Evolutionary conservation across 2,329 filamentous ascomycete genomes (phyloP), one percentile per base, ranked within the genome.

Genomic region (Rugonectria rugulosa): DNA sequence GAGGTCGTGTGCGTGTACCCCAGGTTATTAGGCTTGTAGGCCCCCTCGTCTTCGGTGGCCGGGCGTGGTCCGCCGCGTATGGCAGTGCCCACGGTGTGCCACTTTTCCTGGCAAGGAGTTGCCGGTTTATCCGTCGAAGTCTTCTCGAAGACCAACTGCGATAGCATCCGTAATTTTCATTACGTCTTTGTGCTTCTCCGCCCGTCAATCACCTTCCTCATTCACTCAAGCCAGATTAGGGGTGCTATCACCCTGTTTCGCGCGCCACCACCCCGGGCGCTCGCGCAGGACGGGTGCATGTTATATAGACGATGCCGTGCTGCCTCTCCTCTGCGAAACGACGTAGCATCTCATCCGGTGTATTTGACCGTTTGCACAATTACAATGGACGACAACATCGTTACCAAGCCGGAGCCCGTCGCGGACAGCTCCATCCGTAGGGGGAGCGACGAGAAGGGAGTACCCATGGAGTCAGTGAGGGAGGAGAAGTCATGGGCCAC

Each of bases 401-500:
- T 38, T 2, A 23, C 43, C 19, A 67, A 67, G 41, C 40, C 24
- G 14, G 56, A 66, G 44, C 53, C 62, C 38, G 48, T 54, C 6
- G 58, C 57, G 46, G 51, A 54, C 32, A 51, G 62, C 24, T 53
- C 55, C 20, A 40, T 27, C 21, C 27, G 61, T 5, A 57, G 50
- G 2, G 48, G 41, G 21, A 51, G 58, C 40, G 62, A 66, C 6
- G 63, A 64, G 38, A 67, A 67, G 59, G 26, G 52, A 1, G 58
- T 51, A n/a, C 51, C 43, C 9, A 40, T 48, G 8, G 53, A 53
- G 10, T 29, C 53, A 3, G 49, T 43, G 1, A 26, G 20, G 1
- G 40, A 38, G 2, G 49, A 64, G 17, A 44, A 59, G 46, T 68
- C 65, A 4, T 68, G 65, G 65, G 63, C 63, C 5, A 43, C 65